These are phyloP conservation scores for Aspergillus nidulans DNA, from an alignment of 495 filamentous ascomycete species.

Conservation along the genomic window DNA sequence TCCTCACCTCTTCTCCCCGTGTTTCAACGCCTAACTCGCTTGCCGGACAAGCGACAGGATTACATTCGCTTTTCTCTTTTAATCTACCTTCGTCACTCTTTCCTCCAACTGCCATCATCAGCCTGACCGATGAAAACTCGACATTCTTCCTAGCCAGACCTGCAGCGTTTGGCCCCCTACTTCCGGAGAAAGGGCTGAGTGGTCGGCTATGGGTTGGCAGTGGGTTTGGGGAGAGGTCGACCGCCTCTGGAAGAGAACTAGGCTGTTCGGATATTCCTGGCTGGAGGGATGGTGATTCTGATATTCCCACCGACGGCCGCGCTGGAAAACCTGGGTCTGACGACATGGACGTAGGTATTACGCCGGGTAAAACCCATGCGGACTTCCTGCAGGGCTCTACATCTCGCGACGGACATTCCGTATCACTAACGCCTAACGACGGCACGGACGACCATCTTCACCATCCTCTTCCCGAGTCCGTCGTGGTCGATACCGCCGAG, in stretches of 20 bases:
- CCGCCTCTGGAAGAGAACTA: slow-evolving; percentile 72
- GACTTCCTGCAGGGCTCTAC: slow-evolving; percentile 25
- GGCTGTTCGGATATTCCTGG: slow-evolving; percentile 97
- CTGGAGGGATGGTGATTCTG: slow-evolving; percentile 60
- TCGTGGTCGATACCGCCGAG: slow-evolving; percentile 33
- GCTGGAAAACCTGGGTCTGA: slow-evolving; percentile 25
- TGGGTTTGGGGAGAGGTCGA: slow-evolving; percentile 73
- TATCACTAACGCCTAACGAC: slow-evolving; percentile 50
- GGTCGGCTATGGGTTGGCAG: slow-evolving; percentile 87
- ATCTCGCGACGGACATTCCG: slow-evolving; percentile 19
- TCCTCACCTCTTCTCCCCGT: slow-evolving; percentile 37
- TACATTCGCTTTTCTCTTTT: slow-evolving; percentile 59
- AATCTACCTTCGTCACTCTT: slow-evolving; percentile 74
- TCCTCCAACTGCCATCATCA: slow-evolving; percentile 90
- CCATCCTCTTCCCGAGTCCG: slow-evolving; percentile 53
- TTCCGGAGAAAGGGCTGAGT: slow-evolving; percentile 72
- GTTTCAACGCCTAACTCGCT: slow-evolving; percentile 39
- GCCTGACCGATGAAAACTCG: slow-evolving; percentile 94
- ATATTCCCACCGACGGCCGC: slow-evolving; percentile 29
- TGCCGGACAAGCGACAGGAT: slow-evolving; percentile 36
- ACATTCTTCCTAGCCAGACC: slow-evolving; percentile 93
- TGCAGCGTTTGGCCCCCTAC: slow-evolving; percentile 82
- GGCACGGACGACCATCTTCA: slow-evolving; percentile 92
- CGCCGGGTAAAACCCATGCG: slow-evolving; percentile 21
- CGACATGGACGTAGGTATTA: slow-evolving; percentile 18